Percentiles rank a stretch among this genome's conserved stretches.
Conservation (phyloP, 768 basidiomycete genomes). For the Phaffia tasmanica region DNA sequence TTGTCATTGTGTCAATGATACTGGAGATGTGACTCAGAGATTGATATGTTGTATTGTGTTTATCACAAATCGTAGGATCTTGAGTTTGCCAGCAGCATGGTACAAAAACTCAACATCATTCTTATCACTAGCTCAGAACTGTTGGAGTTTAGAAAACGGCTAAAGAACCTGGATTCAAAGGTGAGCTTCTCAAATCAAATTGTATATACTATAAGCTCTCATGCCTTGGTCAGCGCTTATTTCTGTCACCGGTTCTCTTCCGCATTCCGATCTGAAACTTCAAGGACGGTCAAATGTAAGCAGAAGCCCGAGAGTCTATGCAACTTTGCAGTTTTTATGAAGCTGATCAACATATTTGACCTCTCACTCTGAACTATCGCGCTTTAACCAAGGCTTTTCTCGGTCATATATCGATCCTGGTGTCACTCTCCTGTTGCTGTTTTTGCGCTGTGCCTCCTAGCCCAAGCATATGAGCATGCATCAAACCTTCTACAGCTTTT, state of each 20-base stretch:
- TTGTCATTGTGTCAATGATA: background rate
- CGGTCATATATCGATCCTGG: slow-evolving; percentile 90
- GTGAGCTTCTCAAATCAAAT: slow-evolving; percentile 43
- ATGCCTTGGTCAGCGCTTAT: background rate
- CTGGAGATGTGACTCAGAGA: background rate
- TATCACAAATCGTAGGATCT: slow-evolving; percentile 53
- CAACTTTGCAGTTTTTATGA: background rate
- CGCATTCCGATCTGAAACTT: background rate
- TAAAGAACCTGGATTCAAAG: slow-evolving; percentile 86
- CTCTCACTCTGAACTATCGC: too few species aligned
- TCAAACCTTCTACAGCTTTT: slow-evolving; percentile 92
- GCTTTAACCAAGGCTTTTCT: slow-evolving; percentile 49
- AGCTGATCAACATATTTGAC: background rate
- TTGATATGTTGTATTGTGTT: background rate
- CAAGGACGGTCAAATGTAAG: slow-evolving; percentile 79
- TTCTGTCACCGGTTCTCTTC: background rate
- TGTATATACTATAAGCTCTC: too few species aligned
- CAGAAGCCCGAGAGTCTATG: background rate
- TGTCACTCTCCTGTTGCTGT: slow-evolving; percentile 96
- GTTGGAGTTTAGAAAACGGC: slow-evolving; percentile 80
- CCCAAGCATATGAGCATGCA: slow-evolving; percentile 97
- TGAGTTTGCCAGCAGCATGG: slow-evolving; percentile 94
- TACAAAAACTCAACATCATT: slow-evolving; percentile 93
- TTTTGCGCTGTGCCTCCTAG: slow-evolving; percentile 87
- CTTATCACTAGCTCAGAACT: slow-evolving; percentile 91